Evolutionary conservation across 1,284 basidiomycete genomes (phyloP).

Genomic region (Ustilago curta): DNA sequence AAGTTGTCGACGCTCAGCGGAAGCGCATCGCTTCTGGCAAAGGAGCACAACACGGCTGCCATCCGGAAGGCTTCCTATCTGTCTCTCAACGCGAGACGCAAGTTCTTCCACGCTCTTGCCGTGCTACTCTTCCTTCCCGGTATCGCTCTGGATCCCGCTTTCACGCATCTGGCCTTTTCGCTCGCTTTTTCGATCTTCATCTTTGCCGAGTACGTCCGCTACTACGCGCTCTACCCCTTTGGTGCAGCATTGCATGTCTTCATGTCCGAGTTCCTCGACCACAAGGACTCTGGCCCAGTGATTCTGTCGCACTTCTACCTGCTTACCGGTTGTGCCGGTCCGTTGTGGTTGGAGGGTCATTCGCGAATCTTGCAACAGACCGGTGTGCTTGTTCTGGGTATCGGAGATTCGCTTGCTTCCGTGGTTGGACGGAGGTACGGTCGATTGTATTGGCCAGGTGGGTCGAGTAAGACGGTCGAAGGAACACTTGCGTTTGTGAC

Average conservation of each 20-base stretch:
- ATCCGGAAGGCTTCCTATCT: constrained; percentile 70
- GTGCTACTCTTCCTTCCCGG: constrained; percentile 97
- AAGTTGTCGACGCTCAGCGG: constrained; percentile 39
- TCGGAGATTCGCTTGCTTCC: constrained; percentile 94
- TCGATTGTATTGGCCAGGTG: constrained; percentile 80
- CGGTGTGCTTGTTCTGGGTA: constrained; percentile 88
- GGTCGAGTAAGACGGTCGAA: constrained; percentile 88
- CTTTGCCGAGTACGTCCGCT: constrained; percentile 73
- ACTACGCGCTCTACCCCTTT: constrained; percentile 97
- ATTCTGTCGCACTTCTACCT: constrained; percentile 98
- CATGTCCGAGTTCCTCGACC: constrained; percentile 92
- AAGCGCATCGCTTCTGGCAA: constrained; percentile 38
- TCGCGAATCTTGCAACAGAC: constrained; percentile 75
- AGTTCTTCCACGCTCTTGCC: constrained; percentile 96
- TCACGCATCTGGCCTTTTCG: constrained; percentile 92
- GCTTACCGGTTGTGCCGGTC: constrained; percentile 90
- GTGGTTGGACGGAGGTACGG: constrained; percentile 89
- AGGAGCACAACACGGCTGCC: constrained; percentile 44
- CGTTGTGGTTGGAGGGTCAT: constrained; percentile 87
- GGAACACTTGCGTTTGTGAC: constrained; percentile 84
- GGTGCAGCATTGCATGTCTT: constrained; percentile 94
- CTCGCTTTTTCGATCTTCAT: constrained; percentile 71
- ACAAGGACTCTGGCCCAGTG: constrained; percentile 94
- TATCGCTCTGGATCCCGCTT: constrained; percentile 91
- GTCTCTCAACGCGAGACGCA: constrained; percentile 91